Evolutionary conservation across 2,329 filamentous ascomycete genomes (phyloP).

Genomic region (Aspergillus texensis): DNA sequence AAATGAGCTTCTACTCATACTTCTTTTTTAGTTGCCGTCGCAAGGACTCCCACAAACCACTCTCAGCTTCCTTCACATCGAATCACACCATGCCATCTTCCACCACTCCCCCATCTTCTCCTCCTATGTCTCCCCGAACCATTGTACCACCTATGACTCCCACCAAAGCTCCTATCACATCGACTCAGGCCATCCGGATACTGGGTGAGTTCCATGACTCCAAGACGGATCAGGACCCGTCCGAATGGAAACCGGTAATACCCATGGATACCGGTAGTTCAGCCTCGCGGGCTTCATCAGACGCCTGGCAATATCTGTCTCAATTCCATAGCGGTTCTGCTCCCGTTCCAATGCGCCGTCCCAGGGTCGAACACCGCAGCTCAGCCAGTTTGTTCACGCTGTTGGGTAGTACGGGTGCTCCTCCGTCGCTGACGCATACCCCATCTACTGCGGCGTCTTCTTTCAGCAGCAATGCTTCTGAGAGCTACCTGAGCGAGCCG

Average conservation of each 20-base stretch:
- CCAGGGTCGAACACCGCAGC: conserved; percentile 28
- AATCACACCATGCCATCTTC: conserved; percentile 31
- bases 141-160: conserved; percentile 42
- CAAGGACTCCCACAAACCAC: conserved; percentile 50
- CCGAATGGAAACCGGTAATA: conserved; percentile 54
- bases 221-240: conserved; percentile 52
- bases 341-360: conserved; percentile 21
- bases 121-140: conserved; percentile 38
- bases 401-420: conserved; percentile 23
- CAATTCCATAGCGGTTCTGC: conserved; percentile 43
- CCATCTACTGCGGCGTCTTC: conserved; percentile 44
- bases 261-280: conserved; percentile 18
- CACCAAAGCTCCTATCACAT: conserved; percentile 29
- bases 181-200: conserved; percentile 40
- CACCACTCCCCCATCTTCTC: conserved; percentile 36
- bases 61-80: conserved; percentile 42
- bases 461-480: conserved; percentile 38
- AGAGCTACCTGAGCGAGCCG: conserved; percentile 31
- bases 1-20: conserved; percentile 5
- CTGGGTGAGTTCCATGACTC: conserved; percentile 38
- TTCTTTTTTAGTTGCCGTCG: conserved; percentile 44
- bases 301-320: conserved; percentile 49
- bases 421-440: conserved; percentile 40
- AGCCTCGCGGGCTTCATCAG: conserved; percentile 35
- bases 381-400: conserved; percentile 38